Base-by-base conservation (phyloP, 1,284 basidiomycete species). In the Irpex lacteus region DNA sequence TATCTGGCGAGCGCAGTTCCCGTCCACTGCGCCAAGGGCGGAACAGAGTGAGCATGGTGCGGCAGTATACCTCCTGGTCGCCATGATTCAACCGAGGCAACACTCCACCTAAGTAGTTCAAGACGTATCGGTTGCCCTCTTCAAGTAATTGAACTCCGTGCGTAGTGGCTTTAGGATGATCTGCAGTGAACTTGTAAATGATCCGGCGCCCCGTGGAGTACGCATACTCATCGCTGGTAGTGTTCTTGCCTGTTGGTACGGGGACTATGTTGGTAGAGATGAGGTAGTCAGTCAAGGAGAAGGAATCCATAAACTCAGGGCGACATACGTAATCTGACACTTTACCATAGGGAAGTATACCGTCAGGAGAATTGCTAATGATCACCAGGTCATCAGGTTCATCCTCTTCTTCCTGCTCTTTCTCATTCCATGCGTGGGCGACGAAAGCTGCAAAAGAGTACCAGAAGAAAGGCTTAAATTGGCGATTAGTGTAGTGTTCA, bases 21-120 rank as follows among this genome's bases (percentile, higher is more conserved):
- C 19, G 7, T 1, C 75, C 74, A 18, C 57, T 66, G 15, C 72
- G 49, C 75, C 75, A 78, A 2, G 73, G 74, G 50, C 67, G 70
- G 44, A 77, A 77, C 0, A 78, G 61, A 2, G 70, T 71, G 0
- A 77, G 56, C 75, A 77, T 77, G 3, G 71, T 70, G 2, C 47
- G 19, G 64, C 73, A 76, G 55, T 77, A 78, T 47, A 70, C 70
- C 52, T 77, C 73, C 13, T 69, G 49, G 59, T 77, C 71, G 13
- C 74, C 76, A 57, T 63, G 36, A 68, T 78, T 75, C 9, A 55
- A 26, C 5, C 76, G 44, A 9, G 77, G 78, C 13, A 77, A 56
- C 2, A 59, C 60, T 1, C 62, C 68, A 9, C 75, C 76, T 2
- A 75, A 34, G 67, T 76, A 75, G 57, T 73, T 74, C 1, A 74